These are phyloP conservation scores for Reutealis trisperma DNA, from an alignment of 345 rosid species.

Conservation along the genomic window DNA sequence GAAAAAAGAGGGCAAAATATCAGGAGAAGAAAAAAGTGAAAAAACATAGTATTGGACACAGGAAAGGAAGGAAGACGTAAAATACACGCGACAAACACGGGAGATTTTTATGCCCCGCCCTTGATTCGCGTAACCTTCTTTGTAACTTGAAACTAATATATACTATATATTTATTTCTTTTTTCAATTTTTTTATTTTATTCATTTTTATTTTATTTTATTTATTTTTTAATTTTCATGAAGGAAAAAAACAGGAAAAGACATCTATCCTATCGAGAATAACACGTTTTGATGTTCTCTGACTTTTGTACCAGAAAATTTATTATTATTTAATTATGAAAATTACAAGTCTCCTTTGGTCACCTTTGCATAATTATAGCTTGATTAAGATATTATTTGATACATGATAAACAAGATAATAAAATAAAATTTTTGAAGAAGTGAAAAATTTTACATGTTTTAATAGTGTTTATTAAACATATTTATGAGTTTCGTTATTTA, in stretches of 20 bases:
- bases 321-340: no score
- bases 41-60: slow-evolving; percentile 2
- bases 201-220: neutral
- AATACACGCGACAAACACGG: slow-evolving; percentile 41
- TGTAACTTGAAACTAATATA: slow-evolving; percentile 33
- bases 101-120: slow-evolving; percentile 12
- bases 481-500: no score
- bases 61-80: slow-evolving; percentile 17
- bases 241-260: neutral
- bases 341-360: no score
- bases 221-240: neutral
- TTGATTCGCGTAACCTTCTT: slow-evolving; percentile 34
- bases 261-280: neutral
- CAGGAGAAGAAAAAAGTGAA: neutral
- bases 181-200: neutral
- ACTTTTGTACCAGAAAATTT: no score
- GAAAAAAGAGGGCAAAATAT: neutral
- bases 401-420: no score
- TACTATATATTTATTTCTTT: neutral
- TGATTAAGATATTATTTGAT: no score
- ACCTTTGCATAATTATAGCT: no score
- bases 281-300: no score
- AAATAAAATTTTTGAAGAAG: no score
- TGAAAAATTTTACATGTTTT: no score
- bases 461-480: no score